phyloP scores from a whole-genome alignment of 1,139 yeast species.

The Scheffersomyces titani region DNA sequence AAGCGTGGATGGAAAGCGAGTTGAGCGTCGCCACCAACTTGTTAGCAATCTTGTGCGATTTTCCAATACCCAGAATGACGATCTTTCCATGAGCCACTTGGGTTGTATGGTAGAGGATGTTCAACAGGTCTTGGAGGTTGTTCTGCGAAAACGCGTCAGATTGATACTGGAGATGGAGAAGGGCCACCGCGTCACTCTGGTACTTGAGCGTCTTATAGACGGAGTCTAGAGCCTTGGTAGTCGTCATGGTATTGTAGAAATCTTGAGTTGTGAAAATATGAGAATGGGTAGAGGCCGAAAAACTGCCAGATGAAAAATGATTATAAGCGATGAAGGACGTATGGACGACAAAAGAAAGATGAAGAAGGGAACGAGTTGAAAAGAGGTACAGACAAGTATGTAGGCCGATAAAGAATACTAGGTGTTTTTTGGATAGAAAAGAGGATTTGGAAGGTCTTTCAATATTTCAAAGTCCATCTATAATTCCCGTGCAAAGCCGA shows the following conservation, averaged over 20 bases:
- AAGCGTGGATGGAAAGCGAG: constrained; percentile 71
- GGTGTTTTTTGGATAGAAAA: too few relatives aligned
- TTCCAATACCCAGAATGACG: constrained; percentile 81
- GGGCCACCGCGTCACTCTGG: constrained; percentile 37
- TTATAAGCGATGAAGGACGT: background rate
- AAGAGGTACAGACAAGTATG: background rate
- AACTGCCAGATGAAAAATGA: background rate
- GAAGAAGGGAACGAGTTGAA: background rate
- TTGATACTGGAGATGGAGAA: constrained; percentile 31
- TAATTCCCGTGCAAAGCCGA: background rate
- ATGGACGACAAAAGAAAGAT: background rate
- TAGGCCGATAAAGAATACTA: background rate
- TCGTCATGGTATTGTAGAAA: background rate
- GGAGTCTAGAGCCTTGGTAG: constrained; percentile 23
- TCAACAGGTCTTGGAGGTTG: constrained; percentile 53
- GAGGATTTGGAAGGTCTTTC: too few relatives aligned
- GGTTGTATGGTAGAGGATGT: constrained; percentile 51
- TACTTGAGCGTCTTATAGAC: constrained; percentile 29
- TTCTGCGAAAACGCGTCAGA: constrained; percentile 43
- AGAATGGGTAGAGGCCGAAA: background rate
- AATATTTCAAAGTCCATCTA: background rate
- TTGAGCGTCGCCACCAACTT: constrained; percentile 82
- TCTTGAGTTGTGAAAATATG: background rate
- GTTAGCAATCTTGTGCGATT: constrained; percentile 74
- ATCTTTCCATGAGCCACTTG: constrained; percentile 60